Conservation (phyloP, 2,329 filamentous ascomycete species). For the Botrytis deweyae region DNA sequence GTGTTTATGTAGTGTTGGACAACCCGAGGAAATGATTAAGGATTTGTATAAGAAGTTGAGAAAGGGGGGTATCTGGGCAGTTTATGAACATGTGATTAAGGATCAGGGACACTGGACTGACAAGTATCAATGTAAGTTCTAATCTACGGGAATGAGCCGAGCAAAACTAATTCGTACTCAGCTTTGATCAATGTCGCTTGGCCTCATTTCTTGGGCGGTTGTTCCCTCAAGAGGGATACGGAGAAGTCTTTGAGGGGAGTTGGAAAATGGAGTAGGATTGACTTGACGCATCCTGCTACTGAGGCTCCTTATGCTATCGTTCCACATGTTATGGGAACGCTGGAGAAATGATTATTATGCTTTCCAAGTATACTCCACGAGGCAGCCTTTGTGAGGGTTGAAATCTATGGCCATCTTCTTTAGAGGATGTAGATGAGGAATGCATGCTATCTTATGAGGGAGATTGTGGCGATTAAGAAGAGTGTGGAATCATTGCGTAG, state of each 20-base stretch:
- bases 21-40: slow-evolving; percentile 32
- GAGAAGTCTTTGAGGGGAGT: slow-evolving; percentile 31
- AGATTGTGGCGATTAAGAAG: neutral
- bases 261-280: slow-evolving; percentile 35
- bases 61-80: slow-evolving; percentile 34
- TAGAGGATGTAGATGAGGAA: neutral
- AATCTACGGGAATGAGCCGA: too few species aligned
- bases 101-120: slow-evolving; percentile 27
- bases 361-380: too few species aligned
- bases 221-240: slow-evolving; percentile 35
- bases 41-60: slow-evolving; percentile 34
- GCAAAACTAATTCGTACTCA: slow-evolving; percentile 24
- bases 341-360: slow-evolving; percentile 31
- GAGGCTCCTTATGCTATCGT: slow-evolving; percentile 32
- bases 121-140: slow-evolving; percentile 35
- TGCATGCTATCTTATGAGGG: too few species aligned
- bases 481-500: too few species aligned
- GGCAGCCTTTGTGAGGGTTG: neutral
- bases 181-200: slow-evolving; percentile 32
- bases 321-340: slow-evolving; percentile 34
- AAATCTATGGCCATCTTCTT: too few species aligned
- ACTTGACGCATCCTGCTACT: slow-evolving; percentile 30
- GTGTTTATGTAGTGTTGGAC: slow-evolving; percentile 35
- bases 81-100: slow-evolving; percentile 36
- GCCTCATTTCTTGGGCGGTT: slow-evolving; percentile 36